Conservation (phyloP, 1,284 basidiomycete genomes). For the Austroboletus rostrupii region DNA sequence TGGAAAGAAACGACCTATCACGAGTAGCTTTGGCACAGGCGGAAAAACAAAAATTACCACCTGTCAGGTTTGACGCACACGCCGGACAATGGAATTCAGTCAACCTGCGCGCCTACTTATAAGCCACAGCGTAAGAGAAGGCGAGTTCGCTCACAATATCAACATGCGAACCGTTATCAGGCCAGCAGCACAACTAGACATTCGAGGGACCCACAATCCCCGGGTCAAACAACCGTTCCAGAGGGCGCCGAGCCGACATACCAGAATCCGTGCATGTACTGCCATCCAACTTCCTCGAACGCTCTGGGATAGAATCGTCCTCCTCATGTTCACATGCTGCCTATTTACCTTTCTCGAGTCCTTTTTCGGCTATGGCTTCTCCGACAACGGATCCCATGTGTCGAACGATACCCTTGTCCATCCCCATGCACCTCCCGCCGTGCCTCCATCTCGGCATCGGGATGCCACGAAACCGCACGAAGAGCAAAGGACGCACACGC, state of each 20-base stretch:
- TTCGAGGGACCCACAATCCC: background rate
- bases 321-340: conserved; percentile 24
- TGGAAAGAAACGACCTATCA: too few species aligned
- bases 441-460: background rate
- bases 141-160: conserved; percentile 1
- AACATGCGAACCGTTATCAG: conserved; percentile 11
- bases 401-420: background rate
- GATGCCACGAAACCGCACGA: background rate
- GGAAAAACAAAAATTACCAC: too few species aligned
- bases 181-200: background rate
- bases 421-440: background rate
- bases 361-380: conserved; percentile 21
- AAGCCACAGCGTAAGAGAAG: background rate
- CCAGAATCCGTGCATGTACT: background rate
- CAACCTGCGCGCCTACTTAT: background rate
- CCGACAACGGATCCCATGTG: background rate
- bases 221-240: conserved; percentile 1
- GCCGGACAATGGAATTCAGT: conserved; percentile 10
- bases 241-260: background rate
- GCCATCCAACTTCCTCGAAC: conserved; percentile 8
- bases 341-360: conserved; percentile 26
- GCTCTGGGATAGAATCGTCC: conserved; percentile 21
- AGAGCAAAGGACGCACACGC: background rate
- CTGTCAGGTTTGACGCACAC: too few species aligned
- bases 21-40: too few species aligned